Percentiles rank a stretch among this genome's conserved stretches.
Evolutionary conservation across 192 early-diverging fungal genomes (phyloP).

Genomic region (Piromyces sp.): DNA sequence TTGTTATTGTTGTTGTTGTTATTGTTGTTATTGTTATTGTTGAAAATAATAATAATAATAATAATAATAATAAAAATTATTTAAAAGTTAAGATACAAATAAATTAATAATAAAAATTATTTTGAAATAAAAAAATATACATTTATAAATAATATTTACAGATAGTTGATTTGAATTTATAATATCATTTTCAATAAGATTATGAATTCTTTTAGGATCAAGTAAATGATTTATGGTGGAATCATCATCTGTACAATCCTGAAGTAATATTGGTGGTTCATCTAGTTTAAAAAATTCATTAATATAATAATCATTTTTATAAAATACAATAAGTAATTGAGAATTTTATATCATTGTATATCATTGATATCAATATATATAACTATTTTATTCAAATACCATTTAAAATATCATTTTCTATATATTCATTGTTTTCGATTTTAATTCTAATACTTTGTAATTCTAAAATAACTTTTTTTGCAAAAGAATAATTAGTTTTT

Average conservation of each 20-base stretch:
- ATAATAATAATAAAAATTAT: too few relatives aligned
- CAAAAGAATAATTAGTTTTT: background rate
- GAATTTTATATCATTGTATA: too few relatives aligned
- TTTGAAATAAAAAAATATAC: too few relatives aligned
- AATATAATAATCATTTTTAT: too few relatives aligned
- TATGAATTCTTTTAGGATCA: background rate
- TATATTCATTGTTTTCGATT: background rate
- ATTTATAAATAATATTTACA: background rate
- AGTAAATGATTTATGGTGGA: background rate
- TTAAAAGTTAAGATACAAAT: too few relatives aligned
- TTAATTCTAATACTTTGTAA: background rate
- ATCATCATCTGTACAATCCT: background rate
- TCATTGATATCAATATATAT: too few relatives aligned
- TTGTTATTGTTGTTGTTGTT: too few relatives aligned
- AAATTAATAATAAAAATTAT: too few relatives aligned
- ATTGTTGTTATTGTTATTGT: too few relatives aligned
- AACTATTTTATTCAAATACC: too few relatives aligned
- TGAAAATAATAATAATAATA: too few relatives aligned
- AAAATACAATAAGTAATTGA: background rate
- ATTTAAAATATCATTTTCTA: background rate
- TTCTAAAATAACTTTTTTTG: background rate
- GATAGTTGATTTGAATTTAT: background rate
- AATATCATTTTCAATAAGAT: background rate
- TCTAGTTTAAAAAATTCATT: background rate
- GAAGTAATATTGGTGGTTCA: background rate